These are phyloP conservation scores for Termitomyces sp. DNA, from an alignment of 768 basidiomycete genomes.

Conservation along the genomic window DNA sequence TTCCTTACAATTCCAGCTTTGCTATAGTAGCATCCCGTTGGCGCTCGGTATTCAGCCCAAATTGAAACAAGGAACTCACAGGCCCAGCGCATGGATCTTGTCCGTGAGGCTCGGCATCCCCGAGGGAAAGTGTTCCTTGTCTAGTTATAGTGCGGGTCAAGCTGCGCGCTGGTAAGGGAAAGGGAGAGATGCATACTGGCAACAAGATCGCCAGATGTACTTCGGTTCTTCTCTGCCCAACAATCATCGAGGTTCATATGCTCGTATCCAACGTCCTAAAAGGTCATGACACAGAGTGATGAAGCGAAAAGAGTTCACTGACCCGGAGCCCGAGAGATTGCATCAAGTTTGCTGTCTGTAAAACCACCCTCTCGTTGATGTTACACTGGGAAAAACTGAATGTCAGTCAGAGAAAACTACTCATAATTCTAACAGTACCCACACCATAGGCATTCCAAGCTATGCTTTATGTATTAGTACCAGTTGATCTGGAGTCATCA, in stretches of 20 bases:
- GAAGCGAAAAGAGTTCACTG: constrained; percentile 2
- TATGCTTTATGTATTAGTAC: constrained; percentile 18
- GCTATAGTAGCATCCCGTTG: constrained; percentile 17
- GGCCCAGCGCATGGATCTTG: constrained; percentile 53
- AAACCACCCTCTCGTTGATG: constrained; percentile 52
- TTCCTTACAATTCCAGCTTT: constrained; percentile 42
- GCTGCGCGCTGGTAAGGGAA: not conserved
- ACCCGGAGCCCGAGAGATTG: constrained; percentile 53
- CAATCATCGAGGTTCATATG: constrained; percentile 68
- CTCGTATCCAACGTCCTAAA: constrained; percentile 55
- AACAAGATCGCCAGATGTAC: constrained; percentile 48
- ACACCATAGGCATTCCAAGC: constrained; percentile 75
- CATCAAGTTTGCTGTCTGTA: constrained; percentile 49
- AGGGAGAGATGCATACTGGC: constrained; percentile 35
- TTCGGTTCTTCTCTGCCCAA: constrained; percentile 57
- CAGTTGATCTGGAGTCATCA: not conserved
- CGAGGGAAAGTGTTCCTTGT: constrained; percentile 43
- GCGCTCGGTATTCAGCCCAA: not conserved
- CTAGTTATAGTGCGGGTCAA: not conserved
- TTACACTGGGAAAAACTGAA: constrained; percentile 42
- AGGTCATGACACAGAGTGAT: not conserved
- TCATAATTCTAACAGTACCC: constrained; percentile 9
- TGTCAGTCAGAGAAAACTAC: not conserved
- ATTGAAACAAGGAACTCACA: constrained; percentile 31
- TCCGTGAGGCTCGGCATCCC: constrained; percentile 57